A percentile compares a stretch with the other conserved stretches of the same genome.
Evolutionary conservation across 352 stramenopile genomes (phyloP).

Genomic region (Pythium guiyangense): DNA sequence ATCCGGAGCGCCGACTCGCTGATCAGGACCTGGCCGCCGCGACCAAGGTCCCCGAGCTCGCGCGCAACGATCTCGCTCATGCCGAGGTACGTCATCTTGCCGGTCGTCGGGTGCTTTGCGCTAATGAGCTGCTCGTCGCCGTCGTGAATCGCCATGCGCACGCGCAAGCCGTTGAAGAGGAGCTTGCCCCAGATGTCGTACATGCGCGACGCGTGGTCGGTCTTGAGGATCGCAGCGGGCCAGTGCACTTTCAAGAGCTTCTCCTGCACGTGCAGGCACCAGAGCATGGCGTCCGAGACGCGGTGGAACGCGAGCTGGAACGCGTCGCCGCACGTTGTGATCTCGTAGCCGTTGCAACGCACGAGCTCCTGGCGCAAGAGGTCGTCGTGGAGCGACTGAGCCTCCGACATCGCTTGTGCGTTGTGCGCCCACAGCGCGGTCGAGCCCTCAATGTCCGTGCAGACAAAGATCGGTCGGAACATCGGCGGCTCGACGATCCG

Average conservation of each 20-base stretch:
- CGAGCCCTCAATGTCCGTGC: constrained; percentile 78
- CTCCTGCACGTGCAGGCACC: constrained; percentile 59
- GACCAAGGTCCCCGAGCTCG: constrained; percentile 60
- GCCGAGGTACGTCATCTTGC: constrained; percentile 75
- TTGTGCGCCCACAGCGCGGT: constrained; percentile 57
- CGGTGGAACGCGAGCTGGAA: constrained; percentile 76
- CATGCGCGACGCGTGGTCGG: constrained; percentile 31
- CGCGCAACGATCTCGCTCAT: constrained; percentile 61
- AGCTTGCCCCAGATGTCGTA: constrained; percentile 53
- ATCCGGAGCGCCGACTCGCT: constrained; percentile 40
- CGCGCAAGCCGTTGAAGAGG: constrained; percentile 64
- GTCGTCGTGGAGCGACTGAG: constrained; percentile 70
- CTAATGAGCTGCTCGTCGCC: constrained; percentile 57
- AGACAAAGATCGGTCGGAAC: constrained; percentile 66
- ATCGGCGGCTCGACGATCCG: constrained; percentile 43
- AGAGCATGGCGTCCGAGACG: constrained; percentile 58
- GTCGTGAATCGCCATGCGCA: constrained; percentile 79
- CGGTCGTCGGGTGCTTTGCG: constrained; percentile 64
- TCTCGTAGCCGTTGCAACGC: constrained; percentile 69
- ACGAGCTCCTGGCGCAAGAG: constrained; percentile 50
- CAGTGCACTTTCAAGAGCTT: constrained; percentile 57
- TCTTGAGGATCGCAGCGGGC: constrained; percentile 42
- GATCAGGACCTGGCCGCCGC: constrained; percentile 67
- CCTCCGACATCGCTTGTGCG: constrained; percentile 47
- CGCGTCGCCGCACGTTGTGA: no score